Percentiles rank a stretch among this genome's conserved stretches.
phyloP scores from a whole-genome alignment of 768 basidiomycete genomes.

The Mycena polygramma region DNA sequence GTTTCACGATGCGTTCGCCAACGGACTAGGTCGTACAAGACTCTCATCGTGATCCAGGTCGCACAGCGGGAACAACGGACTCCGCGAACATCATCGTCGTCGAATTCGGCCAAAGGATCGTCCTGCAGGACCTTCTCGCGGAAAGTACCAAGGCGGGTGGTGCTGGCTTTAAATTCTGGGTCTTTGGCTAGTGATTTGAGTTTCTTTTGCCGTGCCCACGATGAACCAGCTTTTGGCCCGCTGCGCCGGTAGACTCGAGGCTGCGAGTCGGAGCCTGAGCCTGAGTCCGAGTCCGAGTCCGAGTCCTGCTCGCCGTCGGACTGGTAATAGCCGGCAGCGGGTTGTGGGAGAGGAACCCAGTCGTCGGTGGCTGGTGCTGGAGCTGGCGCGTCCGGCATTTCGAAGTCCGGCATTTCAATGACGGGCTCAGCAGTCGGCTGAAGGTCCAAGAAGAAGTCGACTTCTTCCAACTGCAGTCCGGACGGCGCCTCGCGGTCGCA shows the following conservation, averaged over 20 bases:
- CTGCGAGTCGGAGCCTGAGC: not conserved
- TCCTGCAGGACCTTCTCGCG: not conserved
- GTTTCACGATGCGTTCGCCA: constrained; percentile 36
- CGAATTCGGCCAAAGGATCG: constrained; percentile 33
- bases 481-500: not conserved
- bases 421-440: no score
- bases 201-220: not conserved
- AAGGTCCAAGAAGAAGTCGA: constrained; percentile 7
- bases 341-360: no score
- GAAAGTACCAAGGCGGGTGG: not conserved
- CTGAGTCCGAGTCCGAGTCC: not conserved
- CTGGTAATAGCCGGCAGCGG: not conserved
- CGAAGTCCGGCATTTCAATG: no score
- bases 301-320: not conserved
- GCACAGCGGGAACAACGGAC: constrained; percentile 38
- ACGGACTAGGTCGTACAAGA: constrained; percentile 31
- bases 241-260: not conserved
- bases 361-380: no score
- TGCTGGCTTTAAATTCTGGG: not conserved
- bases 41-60: constrained; percentile 37
- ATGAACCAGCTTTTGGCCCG: constrained; percentile 4
- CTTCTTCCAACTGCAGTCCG: constrained; percentile 1
- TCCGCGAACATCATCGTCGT: constrained; percentile 15
- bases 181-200: not conserved
- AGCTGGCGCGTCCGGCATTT: no score